A percentile compares a stretch with the other conserved stretches of the same genome.
phyloP scores from a whole-genome alignment of 768 basidiomycete genomes.

The Sarcodon aspratus region DNA sequence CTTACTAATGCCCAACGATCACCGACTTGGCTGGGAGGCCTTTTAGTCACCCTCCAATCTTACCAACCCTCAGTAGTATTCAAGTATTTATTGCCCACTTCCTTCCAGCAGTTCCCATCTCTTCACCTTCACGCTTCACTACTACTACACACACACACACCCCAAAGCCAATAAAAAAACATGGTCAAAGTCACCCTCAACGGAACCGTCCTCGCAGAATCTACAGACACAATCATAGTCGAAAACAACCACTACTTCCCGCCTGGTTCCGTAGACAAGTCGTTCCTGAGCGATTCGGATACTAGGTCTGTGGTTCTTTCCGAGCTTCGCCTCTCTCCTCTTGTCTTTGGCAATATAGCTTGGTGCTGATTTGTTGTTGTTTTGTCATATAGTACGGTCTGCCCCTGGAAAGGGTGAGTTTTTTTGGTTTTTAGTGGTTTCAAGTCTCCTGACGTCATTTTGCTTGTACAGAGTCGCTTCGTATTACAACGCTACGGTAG shows the following conservation, averaged over 20 bases:
- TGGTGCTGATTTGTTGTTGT: slow-evolving; percentile 1
- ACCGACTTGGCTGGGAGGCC: too few relatives aligned
- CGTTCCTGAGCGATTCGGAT: slow-evolving; percentile 35
- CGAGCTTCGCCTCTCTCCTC: neutral
- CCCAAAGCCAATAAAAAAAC: neutral
- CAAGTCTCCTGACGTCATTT: neutral
- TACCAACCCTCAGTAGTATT: too few relatives aligned
- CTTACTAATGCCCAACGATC: too few relatives aligned
- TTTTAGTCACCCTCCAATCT: too few relatives aligned
- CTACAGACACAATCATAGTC: slow-evolving; percentile 39
- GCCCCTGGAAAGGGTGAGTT: slow-evolving; percentile 65
- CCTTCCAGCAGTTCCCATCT: too few relatives aligned
- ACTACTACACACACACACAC: neutral
- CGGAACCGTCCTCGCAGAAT: slow-evolving; percentile 45
- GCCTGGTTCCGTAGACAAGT: slow-evolving; percentile 34
- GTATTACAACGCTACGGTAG: slow-evolving; percentile 50
- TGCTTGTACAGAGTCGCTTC: slow-evolving; percentile 36
- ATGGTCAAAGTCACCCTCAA: slow-evolving; percentile 43
- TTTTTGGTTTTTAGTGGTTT: neutral
- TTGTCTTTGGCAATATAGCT: too few relatives aligned
- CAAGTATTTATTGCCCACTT: too few relatives aligned
- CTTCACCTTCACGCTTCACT: neutral
- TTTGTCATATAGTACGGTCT: slow-evolving; percentile 28
- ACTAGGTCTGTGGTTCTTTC: slow-evolving; percentile 39
- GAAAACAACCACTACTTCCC: slow-evolving; percentile 74